Conservation (phyloP, 768 basidiomycete genomes). For the Boletus vermiculosoides region DNA sequence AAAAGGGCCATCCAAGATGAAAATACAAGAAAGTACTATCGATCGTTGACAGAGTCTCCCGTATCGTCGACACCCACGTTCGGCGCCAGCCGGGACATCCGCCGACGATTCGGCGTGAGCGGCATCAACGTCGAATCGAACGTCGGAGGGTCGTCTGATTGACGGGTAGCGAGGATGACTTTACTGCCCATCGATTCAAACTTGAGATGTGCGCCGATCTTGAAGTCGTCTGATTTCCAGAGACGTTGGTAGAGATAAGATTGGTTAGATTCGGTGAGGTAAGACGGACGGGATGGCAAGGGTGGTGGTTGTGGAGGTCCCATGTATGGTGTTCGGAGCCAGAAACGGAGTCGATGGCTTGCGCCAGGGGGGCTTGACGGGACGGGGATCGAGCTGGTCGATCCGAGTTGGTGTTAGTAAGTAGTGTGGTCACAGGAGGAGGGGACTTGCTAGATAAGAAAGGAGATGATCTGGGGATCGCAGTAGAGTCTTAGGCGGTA, state of each 20-base stretch:
- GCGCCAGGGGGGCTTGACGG: constrained; percentile 54
- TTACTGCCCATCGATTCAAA: constrained; percentile 50
- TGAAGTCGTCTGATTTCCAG: constrained; percentile 63
- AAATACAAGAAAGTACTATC: not conserved
- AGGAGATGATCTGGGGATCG: constrained; percentile 52
- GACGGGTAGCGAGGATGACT: constrained; percentile 48
- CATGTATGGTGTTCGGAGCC: constrained; percentile 48
- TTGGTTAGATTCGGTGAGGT: constrained; percentile 44
- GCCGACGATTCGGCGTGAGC: constrained; percentile 4
- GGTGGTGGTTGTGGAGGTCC: constrained; percentile 11
- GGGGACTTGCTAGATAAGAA: constrained; percentile 57
- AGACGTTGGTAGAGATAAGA: constrained; percentile 63
- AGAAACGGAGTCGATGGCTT: constrained; percentile 62
- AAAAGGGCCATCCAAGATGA: not conserved
- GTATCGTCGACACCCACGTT: not conserved
- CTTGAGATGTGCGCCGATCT: constrained; percentile 54
- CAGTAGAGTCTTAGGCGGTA: constrained; percentile 51
- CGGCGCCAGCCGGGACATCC: constrained; percentile 12
- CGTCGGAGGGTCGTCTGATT: not conserved
- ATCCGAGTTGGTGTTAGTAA: not conserved
- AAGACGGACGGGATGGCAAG: constrained; percentile 24
- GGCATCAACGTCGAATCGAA: not conserved
- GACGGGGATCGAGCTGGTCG: constrained; percentile 51
- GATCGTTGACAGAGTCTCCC: constrained; percentile 13
- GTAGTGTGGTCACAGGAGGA: not conserved